Conservation (phyloP, 164 flowering plant genomes). For the Magnolia sinica region DNA sequence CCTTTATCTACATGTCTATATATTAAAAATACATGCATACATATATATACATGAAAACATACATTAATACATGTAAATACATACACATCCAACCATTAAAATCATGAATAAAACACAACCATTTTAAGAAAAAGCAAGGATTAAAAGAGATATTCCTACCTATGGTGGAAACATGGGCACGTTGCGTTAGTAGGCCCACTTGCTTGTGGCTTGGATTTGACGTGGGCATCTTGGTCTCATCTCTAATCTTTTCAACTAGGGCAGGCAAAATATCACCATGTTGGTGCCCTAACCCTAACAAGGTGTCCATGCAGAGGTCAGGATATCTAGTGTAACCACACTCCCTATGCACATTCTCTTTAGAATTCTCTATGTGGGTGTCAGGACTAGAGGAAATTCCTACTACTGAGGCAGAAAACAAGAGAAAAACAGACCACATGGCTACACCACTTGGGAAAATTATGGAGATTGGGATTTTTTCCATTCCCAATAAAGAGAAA, state of each 20-base stretch:
- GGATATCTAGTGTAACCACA: conserved; percentile 42
- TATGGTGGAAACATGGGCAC: not conserved
- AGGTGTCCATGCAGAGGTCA: conserved; percentile 27
- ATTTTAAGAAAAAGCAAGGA: not conserved
- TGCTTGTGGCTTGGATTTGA: not conserved
- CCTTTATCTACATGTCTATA: too few relatives aligned
- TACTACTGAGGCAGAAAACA: not conserved
- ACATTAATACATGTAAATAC: not conserved
- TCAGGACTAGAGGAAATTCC: not conserved
- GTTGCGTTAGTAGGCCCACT: not conserved
- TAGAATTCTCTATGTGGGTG: not conserved
- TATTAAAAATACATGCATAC: not conserved
- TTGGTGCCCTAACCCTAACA: conserved; percentile 19
- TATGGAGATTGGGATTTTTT: not conserved
- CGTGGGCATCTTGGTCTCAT: conserved; percentile 27
- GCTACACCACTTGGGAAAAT: not conserved
- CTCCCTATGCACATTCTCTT: conserved; percentile 7
- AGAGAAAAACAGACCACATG: not conserved
- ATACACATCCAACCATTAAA: not conserved
- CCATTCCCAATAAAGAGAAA: not conserved
- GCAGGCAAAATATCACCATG: conserved; percentile 22
- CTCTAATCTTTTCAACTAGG: conserved; percentile 32
- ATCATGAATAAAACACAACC: not conserved
- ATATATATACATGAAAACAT: not conserved
- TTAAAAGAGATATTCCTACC: not conserved